Evolutionary conservation across 495 filamentous ascomycete genomes (phyloP).

Genomic region (Eremomyces bilateralis): DNA sequence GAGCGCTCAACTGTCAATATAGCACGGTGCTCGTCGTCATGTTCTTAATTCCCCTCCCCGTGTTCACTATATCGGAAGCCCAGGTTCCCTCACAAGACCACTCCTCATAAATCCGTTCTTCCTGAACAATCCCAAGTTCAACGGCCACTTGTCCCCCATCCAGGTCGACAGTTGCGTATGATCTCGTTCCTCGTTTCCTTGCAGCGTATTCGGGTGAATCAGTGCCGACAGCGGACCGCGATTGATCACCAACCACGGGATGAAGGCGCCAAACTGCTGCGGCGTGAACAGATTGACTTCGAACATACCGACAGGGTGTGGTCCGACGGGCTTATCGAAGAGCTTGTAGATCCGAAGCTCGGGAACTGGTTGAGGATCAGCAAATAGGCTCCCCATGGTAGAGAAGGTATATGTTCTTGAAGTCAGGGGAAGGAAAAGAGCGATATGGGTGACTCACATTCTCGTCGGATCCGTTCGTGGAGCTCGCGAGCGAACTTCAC

Average conservation of each 20-base stretch:
- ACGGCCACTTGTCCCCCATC: slow-evolving; percentile 52
- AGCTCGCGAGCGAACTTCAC: slow-evolving; percentile 43
- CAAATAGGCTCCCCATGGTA: no score
- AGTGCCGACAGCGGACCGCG: slow-evolving; percentile 61
- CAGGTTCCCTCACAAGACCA: no score
- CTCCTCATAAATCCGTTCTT: no score
- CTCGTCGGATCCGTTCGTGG: slow-evolving; percentile 54
- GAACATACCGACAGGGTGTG: slow-evolving; percentile 74
- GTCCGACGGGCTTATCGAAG: slow-evolving; percentile 58
- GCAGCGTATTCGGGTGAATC: slow-evolving; percentile 71
- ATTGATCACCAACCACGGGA: slow-evolving; percentile 67
- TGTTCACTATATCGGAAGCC: no score
- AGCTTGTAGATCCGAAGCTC: slow-evolving; percentile 66
- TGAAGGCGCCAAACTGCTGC: slow-evolving; percentile 62
- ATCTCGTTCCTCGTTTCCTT: slow-evolving; percentile 35
- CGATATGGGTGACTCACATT: slow-evolving; percentile 33
- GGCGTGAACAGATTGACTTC: slow-evolving; percentile 79
- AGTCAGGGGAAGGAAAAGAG: no score
- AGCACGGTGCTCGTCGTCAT: no score
- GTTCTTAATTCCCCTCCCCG: no score
- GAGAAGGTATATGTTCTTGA: no score
- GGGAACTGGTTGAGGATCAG: slow-evolving; percentile 43
- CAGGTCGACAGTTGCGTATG: slow-evolving; percentile 68
- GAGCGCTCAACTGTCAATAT: no score
- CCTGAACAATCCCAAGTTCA: slow-evolving; percentile 45